Evolutionary conservation across 2,329 filamentous ascomycete genomes (phyloP).

Genomic region (Akanthomyces dipterigenus): DNA sequence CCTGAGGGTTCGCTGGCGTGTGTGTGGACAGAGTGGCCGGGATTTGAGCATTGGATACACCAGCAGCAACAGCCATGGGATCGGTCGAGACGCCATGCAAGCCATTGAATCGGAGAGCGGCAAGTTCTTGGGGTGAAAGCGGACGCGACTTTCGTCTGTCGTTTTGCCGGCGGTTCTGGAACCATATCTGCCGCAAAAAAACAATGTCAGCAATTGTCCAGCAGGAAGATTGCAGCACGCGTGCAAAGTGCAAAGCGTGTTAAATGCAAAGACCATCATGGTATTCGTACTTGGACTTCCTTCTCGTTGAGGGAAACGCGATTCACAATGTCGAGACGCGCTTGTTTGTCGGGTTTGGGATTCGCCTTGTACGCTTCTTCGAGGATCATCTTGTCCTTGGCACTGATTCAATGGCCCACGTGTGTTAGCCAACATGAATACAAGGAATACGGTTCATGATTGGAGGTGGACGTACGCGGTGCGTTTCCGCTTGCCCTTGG

Average conservation of each 20-base stretch:
- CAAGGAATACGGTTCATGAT: neutral
- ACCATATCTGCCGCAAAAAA: conserved; percentile 87
- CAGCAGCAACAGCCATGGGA: conserved; percentile 24
- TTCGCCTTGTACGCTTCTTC: conserved; percentile 81
- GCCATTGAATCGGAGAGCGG: conserved; percentile 49
- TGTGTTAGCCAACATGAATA: conserved; percentile 11
- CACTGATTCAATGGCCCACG: conserved; percentile 39
- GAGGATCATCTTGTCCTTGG: conserved; percentile 81
- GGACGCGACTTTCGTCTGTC: conserved; percentile 84
- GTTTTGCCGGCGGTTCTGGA: conserved; percentile 91
- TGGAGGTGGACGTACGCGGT: conserved; percentile 47
- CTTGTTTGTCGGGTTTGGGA: conserved; percentile 84
- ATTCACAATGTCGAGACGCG: conserved; percentile 75
- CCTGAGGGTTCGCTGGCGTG: conserved; percentile 13
- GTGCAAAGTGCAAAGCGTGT: neutral
- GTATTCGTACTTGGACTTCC: conserved; percentile 75
- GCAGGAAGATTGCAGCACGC: neutral
- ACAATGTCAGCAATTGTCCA: neutral
- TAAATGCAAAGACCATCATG: neutral
- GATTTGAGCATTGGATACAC: conserved; percentile 18
- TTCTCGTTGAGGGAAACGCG: conserved; percentile 88
- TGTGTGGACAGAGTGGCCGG: conserved; percentile 23
- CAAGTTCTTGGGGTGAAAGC: conserved; percentile 69
- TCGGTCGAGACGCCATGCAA: conserved; percentile 47
- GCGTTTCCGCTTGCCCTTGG: conserved; percentile 56